A percentile compares a stretch with the other conserved stretches of the same genome.
Evolutionary conservation across 306 rosid genomes (phyloP).

Genomic region (Lupinus albus): DNA sequence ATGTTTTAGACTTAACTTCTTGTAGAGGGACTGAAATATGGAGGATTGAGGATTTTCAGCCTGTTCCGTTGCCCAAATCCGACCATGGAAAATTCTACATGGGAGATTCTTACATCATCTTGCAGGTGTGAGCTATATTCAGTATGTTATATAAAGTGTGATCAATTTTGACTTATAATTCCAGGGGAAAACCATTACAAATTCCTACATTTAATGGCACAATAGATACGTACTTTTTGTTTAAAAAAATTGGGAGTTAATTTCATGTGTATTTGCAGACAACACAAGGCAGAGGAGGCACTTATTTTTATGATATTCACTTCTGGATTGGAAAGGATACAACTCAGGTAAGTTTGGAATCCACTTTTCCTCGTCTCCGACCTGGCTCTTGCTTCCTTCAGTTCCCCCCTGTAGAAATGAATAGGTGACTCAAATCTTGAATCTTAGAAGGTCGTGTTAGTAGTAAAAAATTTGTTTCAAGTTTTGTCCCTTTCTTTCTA

Average conservation of each 20-base stretch:
- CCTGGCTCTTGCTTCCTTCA: slow-evolving; percentile 32
- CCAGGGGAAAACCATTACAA: slow-evolving; percentile 15
- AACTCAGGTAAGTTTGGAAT: slow-evolving; percentile 70
- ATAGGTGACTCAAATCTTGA: neutral
- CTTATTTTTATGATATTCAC: slow-evolving; percentile 81
- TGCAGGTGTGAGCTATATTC: slow-evolving; percentile 67
- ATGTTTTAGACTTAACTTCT: slow-evolving; percentile 66
- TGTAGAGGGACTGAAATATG: slow-evolving; percentile 94
- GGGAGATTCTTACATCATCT: slow-evolving; percentile 87
- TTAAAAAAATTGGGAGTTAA: slow-evolving; percentile 11
- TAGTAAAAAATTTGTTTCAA: too few relatives aligned
- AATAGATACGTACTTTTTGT: slow-evolving; percentile 3
- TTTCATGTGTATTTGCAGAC: slow-evolving; percentile 61
- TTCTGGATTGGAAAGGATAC: slow-evolving; percentile 99
- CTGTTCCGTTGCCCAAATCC: slow-evolving; percentile 86
- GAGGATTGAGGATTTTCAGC: slow-evolving; percentile 97
- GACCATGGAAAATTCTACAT: slow-evolving; percentile 89
- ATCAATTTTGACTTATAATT: slow-evolving; percentile 26
- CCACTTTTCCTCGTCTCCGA: slow-evolving; percentile 29
- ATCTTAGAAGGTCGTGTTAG: too few relatives aligned
- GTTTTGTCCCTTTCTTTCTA: neutral
- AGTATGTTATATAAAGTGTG: slow-evolving; percentile 14
- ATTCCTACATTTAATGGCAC: slow-evolving; percentile 18
- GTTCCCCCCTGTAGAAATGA: neutral
- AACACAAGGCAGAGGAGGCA: slow-evolving; percentile 88